Evolutionary conservation across 352 stramenopile species (phyloP).

Genomic region (Pythium guiyangense): DNA sequence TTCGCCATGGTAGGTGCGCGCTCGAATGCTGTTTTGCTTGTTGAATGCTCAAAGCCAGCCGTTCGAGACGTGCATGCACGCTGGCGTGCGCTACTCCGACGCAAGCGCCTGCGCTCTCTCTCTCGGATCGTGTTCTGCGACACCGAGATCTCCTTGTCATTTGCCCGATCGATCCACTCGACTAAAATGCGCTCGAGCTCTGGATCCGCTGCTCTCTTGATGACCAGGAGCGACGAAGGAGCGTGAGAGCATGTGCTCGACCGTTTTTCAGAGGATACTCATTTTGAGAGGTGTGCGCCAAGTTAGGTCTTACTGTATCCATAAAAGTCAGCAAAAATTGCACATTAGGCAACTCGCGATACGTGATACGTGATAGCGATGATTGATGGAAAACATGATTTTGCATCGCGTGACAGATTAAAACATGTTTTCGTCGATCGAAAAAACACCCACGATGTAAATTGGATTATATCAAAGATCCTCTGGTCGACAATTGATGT

Average conservation of each 20-base stretch:
- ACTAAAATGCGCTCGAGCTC: background rate
- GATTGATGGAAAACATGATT: no score
- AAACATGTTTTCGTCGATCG: no score
- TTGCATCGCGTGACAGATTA: no score
- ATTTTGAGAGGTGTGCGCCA: background rate
- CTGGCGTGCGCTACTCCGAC: background rate
- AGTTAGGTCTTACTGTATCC: background rate
- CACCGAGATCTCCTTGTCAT: background rate
- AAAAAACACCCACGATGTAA: no score
- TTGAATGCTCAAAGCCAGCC: background rate
- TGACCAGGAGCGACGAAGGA: background rate
- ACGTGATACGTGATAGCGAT: no score
- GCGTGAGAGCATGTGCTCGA: background rate
- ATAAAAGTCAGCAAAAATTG: no score
- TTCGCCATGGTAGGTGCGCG: background rate
- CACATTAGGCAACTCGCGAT: no score
- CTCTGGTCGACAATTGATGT: no score
- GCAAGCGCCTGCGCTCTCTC: background rate
- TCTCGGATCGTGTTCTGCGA: background rate
- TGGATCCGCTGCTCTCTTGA: background rate
- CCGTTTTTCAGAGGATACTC: background rate
- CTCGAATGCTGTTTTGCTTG: background rate
- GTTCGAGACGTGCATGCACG: background rate
- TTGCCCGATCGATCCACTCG: background rate
- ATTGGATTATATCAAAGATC: no score